Evolutionary conservation across 2,329 filamentous ascomycete species (phyloP), one percentile per base, ranked within the genome.

Genomic region (Talaromyces piceae): DNA sequence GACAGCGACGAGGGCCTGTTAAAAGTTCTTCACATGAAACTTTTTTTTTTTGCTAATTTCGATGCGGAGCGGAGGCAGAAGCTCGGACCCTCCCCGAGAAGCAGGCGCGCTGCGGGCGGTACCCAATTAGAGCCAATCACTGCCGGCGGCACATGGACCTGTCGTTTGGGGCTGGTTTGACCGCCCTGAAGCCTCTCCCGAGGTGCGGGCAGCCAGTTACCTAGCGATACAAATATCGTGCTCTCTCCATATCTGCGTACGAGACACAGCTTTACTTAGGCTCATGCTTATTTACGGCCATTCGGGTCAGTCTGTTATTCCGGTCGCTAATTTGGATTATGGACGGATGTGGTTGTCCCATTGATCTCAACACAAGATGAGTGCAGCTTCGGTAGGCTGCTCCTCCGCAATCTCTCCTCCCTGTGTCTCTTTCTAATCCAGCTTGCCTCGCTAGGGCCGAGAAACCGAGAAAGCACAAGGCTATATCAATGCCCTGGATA

Each of bases 401-500:
- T 16, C 20, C 30, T 41, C 41, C 50, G 48, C 33, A 39, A 41
- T 27, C 13, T n/a, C 16, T 26, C n/a, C 37, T 8, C 13, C n/a
- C 25, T 23, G n/a, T 28, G 28, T 22, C 48, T 50, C 52, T 47
- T 28, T 39, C 33, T 37, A 16, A 37, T 20, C 6, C 16, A n/a
- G 22, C 6, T 13, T 22, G 23, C 2, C 25, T 25, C 25, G 11
- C 45, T 67, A 77, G 71, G 63, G 64, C 59, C 65, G 74, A 65
- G 77, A 80, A 66, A 77, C 82, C 71, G 77, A 80, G 58, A 98
- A 98, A 75, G 91, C 84, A 56, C 79, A 79, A 60, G 82, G 84
- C 66, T 97, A 97, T 71, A 79, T 95, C 59, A 78, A 81, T 66
- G 82, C 83, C 70, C 81, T 98, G 64, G 88, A 97, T 68, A 80